Evolutionary conservation across 2,329 filamentous ascomycete genomes (phyloP), one percentile per base, ranked within the genome.

Genomic region (Hirsutella thompsonii): DNA sequence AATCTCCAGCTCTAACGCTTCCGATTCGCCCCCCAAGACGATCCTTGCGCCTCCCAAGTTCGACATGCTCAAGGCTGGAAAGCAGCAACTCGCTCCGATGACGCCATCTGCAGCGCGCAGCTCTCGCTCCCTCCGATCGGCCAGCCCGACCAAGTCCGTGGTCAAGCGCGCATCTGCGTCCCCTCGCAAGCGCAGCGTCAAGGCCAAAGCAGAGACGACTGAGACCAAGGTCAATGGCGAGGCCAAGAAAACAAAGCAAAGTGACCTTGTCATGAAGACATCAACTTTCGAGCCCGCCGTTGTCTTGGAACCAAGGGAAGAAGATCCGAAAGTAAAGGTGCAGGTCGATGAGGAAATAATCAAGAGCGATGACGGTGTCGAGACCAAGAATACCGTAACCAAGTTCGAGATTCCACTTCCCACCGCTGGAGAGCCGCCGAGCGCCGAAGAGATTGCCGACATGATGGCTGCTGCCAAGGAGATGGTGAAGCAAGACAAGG

Each of bases 401-500:
- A 81, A 82, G 46, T 69, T 92, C 10, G 83, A 92, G 48, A 70
- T 92, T 55, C 84, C 88, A 13, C 50, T 74, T 20, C 53, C 60
- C 8, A 58, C 54, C 4, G 70, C 76, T 9, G 74, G 72, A 40
- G 76, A 85, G 45, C 70, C 88, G 8, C 81, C 83, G 0, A 75
- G 79, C 11, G 79, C 85, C 0, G 83, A 88, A 47, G 83, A 92
- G 52, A 81, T 88, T 1, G 74, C 83, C 43, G 75, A 80, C 42
- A 88, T 95, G 82, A 81, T 96, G 44, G 80, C 80, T 21, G 79
- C 86, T 53, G 92, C 92, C 26, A 87, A 82, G 64, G 76, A 81
- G 50, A 94, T 95, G 85, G 89, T 95, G 5, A 74, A 83, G 46
- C 79, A 79, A 45, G 74, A 73, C 45, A 66, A 72, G 47, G 64